Base-by-base conservation (phyloP, 306 rosid species). In the Vigna angularis region DNA sequence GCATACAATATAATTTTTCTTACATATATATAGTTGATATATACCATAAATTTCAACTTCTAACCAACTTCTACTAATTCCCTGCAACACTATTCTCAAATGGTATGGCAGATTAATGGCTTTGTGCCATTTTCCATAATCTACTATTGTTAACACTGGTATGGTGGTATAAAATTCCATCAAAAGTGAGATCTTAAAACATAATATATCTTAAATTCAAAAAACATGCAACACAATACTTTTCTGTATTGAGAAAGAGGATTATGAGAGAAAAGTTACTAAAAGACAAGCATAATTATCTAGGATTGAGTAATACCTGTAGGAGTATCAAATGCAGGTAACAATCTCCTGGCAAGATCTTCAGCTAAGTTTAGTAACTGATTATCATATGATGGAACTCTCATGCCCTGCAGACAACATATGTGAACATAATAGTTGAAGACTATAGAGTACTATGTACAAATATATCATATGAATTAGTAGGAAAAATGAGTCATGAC, bases 241-340 rank as follows among this genome's bases (percentile, higher is more conserved):
- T 56, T 59, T 11, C 32, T 16, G 56, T 28, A 74, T 40, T 38
- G n/a, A 78, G 48, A 62, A 56, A 44, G 51, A 66, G 16, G 18
- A 70, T 71, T 26, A 30, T 51, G 42, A 65, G 52, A 50, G 62
- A 56, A 55, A 81, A 59, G 5, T 50, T 72, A 34, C 50, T 44
- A 52, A 61, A 79, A 38, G 66, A 73, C 49, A 62, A 70, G 56
- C 74, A 79, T 30, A 52, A 3, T 47, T 62, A 9, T 67, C 62
- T 30, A 53, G 51, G 50, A 84, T 50, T 56, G 22, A 77, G 69
- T 36, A 69, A 86, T 74, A 94, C 98, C 98, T 72, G 98, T 92
- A 57, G 98, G 98, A 73, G 98, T 92, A 77, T 94, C 97, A 83
- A 94, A 94, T 47, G 97, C 98, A 76, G 98, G 98, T 79, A 94